These are phyloP conservation scores for Thuidium tamariscinum DNA, from an alignment of 225 moss, liverwort and hornwort species.

Conservation along the genomic window DNA sequence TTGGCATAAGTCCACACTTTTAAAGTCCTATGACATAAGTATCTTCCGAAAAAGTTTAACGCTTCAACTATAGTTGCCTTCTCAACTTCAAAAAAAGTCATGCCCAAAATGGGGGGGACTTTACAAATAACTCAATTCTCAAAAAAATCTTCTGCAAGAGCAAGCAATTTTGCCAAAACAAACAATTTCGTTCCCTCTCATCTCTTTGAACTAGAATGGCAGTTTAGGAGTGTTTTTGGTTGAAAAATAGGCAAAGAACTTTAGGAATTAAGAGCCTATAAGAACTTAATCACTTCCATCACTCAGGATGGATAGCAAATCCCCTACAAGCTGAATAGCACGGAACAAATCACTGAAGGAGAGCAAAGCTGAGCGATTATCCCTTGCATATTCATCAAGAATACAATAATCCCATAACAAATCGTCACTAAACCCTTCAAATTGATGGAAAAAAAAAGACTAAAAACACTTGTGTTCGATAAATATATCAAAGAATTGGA, in stretches of 20 bases:
- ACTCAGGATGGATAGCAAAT: not conserved
- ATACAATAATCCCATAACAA: not conserved
- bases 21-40: no score
- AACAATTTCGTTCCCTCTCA: not conserved
- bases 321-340: not conserved
- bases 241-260: not conserved
- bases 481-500: conserved; percentile 69
- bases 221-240: not conserved
- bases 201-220: not conserved
- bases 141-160: not conserved
- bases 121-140: no score
- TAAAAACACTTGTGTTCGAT: conserved; percentile 10
- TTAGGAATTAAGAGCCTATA: not conserved
- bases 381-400: not conserved
- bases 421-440: conserved; percentile 5
- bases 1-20: no score
- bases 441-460: not conserved
- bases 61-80: no score
- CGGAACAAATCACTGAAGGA: not conserved
- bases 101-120: no score
- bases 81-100: no score
- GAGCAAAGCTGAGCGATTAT: not conserved
- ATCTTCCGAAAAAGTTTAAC: no score
- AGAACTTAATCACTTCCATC: not conserved
- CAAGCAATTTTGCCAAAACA: not conserved